These are phyloP conservation scores for Cicer pinnatifidum DNA, from an alignment of 306 rosid genomes.

Conservation along the genomic window DNA sequence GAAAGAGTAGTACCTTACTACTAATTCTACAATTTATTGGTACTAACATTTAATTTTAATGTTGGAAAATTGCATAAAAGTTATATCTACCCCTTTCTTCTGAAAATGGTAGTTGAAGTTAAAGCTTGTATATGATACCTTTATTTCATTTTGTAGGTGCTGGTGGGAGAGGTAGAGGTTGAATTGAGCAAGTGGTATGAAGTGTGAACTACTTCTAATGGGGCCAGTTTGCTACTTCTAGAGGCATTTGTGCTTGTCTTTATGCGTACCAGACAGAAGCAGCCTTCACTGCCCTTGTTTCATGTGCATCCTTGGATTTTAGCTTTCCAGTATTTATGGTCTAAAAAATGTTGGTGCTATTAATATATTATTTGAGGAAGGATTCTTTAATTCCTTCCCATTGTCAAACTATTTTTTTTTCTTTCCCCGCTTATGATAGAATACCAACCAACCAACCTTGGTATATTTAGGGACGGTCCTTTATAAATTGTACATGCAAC, in stretches of 20 bases:
- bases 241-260: conserved; percentile 37
- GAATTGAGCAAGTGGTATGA: conserved; percentile 41
- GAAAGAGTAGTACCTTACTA: background rate
- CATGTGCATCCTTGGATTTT: conserved; percentile 42
- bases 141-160: conserved; percentile 48
- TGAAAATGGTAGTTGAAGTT: background rate
- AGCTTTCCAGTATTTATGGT: conserved; percentile 20
- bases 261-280: conserved; percentile 30
- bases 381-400: conserved; percentile 10
- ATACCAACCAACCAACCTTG: background rate
- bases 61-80: conserved; percentile 1
- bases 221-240: conserved; percentile 40
- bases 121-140: conserved; percentile 14
- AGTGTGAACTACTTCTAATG: conserved; percentile 26
- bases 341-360: conserved; percentile 20
- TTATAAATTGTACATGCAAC: conserved; percentile 36
- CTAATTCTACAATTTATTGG: background rate
- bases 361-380: conserved; percentile 31
- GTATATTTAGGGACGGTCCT: conserved; percentile 26
- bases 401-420: background rate
- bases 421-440: background rate
- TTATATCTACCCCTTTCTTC: background rate
- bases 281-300: conserved; percentile 35
- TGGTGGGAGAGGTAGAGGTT: conserved; percentile 79
- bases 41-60: background rate